A percentile compares a stretch with the other conserved stretches of the same genome.
phyloP scores from a whole-genome alignment of 2,329 filamentous ascomycete species.

The Pseudogymnoascus sp. region DNA sequence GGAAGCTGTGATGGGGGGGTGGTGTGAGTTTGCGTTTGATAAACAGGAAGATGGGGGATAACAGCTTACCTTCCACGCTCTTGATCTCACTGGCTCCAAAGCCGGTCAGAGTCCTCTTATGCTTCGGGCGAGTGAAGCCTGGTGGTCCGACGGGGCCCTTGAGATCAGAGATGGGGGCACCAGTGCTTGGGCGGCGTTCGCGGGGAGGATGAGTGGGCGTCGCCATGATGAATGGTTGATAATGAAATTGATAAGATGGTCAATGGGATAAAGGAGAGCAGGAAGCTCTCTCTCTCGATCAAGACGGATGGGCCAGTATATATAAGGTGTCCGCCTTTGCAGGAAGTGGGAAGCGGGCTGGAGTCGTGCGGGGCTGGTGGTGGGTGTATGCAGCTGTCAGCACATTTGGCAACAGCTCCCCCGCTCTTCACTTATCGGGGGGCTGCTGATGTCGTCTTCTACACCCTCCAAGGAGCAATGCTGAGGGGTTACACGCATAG shows the following conservation, averaged over 20 bases:
- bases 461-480: neutral
- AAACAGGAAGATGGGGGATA: neutral
- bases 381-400: neutral
- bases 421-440: neutral
- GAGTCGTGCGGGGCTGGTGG: neutral
- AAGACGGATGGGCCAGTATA: neutral
- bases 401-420: constrained; percentile 7
- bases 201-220: constrained; percentile 34
- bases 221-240: constrained; percentile 4
- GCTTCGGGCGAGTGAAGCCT: constrained; percentile 82
- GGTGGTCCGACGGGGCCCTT: constrained; percentile 78
- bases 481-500: neutral
- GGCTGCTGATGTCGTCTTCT: neutral
- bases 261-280: neutral
- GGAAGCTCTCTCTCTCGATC: neutral
- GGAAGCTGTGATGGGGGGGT: constrained; percentile 42
- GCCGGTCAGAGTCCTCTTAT: constrained; percentile 93
- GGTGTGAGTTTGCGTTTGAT: neutral
- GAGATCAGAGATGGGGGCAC: constrained; percentile 79
- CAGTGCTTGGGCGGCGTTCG: constrained; percentile 73
- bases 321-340: neutral
- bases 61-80: constrained; percentile 67
- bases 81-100: constrained; percentile 90
- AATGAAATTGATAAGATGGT: neutral
- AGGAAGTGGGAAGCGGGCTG: neutral